phyloP scores from a whole-genome alignment of 1,284 basidiomycete species.

The Pascua sp. region DNA sequence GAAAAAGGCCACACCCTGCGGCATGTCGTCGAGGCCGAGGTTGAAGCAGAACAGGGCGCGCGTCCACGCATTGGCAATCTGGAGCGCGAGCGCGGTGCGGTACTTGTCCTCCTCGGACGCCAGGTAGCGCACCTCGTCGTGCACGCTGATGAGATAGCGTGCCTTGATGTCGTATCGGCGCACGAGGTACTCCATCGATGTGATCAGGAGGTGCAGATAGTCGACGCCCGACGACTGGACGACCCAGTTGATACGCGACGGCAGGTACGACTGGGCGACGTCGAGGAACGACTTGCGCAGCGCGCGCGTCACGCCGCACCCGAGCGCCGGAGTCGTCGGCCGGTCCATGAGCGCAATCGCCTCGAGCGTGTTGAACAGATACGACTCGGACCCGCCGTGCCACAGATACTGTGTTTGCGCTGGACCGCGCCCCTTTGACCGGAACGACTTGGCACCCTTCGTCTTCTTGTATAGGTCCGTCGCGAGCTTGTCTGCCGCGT shows the following conservation, averaged over 20 bases:
- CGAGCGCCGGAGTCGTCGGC: conserved; percentile 86
- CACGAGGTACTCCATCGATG: conserved; percentile 88
- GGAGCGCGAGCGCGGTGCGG: conserved; percentile 84
- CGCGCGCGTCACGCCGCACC: conserved; percentile 89
- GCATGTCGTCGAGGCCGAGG: conserved; percentile 92
- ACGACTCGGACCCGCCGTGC: conserved; percentile 96
- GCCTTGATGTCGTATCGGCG: conserved; percentile 79
- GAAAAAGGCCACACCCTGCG: conserved; percentile 93
- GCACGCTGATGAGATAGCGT: conserved; percentile 93
- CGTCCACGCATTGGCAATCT: conserved; percentile 96
- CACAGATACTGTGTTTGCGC: conserved; percentile 67
- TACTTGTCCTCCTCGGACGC: conserved; percentile 84
- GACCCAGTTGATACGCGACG: conserved; percentile 98
- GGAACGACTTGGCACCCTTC: conserved; percentile 82
- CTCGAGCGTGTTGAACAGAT: conserved; percentile 98
- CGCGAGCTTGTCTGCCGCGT: conserved; percentile 75
- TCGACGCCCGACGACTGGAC: conserved; percentile 98
- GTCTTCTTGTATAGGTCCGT: conserved; percentile 87
- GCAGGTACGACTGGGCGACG: conserved; percentile 71
- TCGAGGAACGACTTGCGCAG: conserved; percentile 82
- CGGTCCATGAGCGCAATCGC: conserved; percentile 83
- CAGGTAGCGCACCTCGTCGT: conserved; percentile 94
- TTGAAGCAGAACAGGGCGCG: conserved; percentile 86
- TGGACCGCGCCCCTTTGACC: conserved; percentile 33
- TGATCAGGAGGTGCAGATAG: conserved; percentile 93